Conservation (phyloP, 805 yeast genomes). For the Yamadazyma paraphyllophila region DNA sequence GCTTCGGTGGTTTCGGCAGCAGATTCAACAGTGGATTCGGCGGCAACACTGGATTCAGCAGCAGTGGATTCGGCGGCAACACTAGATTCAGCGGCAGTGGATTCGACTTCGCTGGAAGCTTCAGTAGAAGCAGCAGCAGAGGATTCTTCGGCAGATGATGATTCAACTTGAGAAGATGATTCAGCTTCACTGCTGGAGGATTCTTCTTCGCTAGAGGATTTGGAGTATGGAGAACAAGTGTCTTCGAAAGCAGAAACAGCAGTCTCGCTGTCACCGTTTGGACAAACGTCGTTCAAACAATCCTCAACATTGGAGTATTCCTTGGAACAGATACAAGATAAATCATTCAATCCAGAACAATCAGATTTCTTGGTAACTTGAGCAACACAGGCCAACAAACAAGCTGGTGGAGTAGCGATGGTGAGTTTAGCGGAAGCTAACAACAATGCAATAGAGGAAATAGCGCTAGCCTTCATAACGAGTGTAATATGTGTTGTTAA, state of each 20-base stretch:
- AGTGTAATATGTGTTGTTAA: slow-evolving; percentile 1
- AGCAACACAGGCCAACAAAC: slow-evolving; percentile 85
- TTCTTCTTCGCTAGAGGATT: slow-evolving; percentile 22
- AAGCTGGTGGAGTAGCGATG: slow-evolving; percentile 83
- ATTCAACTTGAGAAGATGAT: slow-evolving; percentile 30
- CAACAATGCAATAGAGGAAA: slow-evolving; percentile 17
- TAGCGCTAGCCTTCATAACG: slow-evolving; percentile 9
- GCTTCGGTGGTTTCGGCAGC: slow-evolving; percentile 1
- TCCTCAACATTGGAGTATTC: slow-evolving; percentile 51
- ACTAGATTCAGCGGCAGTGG: slow-evolving; percentile 12
- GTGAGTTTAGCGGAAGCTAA: slow-evolving; percentile 34
- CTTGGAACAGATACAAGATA: slow-evolving; percentile 65
- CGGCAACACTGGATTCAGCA: slow-evolving; percentile 6
- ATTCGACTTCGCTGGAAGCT: slow-evolving; percentile 8
- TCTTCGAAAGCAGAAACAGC: slow-evolving; percentile 61
- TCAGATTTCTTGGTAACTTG: slow-evolving; percentile 57
- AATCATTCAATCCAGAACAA: slow-evolving; percentile 61
- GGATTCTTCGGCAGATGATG: slow-evolving; percentile 22
- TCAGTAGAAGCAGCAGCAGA: slow-evolving; percentile 18
- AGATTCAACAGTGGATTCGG: slow-evolving; percentile 6
- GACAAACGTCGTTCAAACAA: slow-evolving; percentile 71
- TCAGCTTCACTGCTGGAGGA: slow-evolving; percentile 31
- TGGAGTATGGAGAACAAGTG: slow-evolving; percentile 47
- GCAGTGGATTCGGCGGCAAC: slow-evolving; percentile 12
- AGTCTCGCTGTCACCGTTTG: slow-evolving; percentile 52